Evolutionary conservation across 1,284 basidiomycete species (phyloP), one percentile per base, ranked within the genome.

Genomic region (Microbotryomycetes sp.): DNA sequence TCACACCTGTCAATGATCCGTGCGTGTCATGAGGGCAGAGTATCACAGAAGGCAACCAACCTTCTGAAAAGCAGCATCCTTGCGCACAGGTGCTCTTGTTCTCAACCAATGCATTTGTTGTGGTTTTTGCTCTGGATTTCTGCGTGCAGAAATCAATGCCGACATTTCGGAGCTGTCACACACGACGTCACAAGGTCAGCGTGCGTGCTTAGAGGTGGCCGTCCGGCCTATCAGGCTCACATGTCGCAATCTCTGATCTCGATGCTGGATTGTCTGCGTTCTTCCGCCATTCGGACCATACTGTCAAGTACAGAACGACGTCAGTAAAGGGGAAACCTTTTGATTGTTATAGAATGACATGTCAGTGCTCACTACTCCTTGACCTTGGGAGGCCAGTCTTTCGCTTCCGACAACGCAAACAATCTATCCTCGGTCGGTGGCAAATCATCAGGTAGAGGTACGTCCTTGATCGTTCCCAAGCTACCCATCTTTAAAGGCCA

Each of bases 81-180:
- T 86, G 68, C 81, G 80, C 4, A 83, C 83, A 29, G 83, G 80
- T 57, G 86, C 81, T 60, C 83, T 81, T 1, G 88, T 75, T 48
- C 73, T 74, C 68, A 92, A 86, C 90, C 91, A 94, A 71, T 85
- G 86, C 80, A 87, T 85, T 65, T 84, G 82, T 19, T 0, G 89
- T 88, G 59, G 86, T 88, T 49, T 81, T 79, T 63, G 76, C 73
- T 50, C 86, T 42, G 36, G 36, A 9, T 9, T 42, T 42, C 36
- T 9, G 9, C 36, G 9, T 19, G 36, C 36, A 42, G 36, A 42
- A 42, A 42, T 42, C 12, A 42, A 19, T 19, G 36, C 36, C 9
- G 36, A 42, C 36, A 42, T 42, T 42, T 42, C 36, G 9, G 19
- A 19, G 9, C 36, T 42, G 36, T 42, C 12, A 42, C 19, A 19